Evolutionary conservation across 1,284 basidiomycete genomes (phyloP).

Genomic region (Ceratobasidium sp.): DNA sequence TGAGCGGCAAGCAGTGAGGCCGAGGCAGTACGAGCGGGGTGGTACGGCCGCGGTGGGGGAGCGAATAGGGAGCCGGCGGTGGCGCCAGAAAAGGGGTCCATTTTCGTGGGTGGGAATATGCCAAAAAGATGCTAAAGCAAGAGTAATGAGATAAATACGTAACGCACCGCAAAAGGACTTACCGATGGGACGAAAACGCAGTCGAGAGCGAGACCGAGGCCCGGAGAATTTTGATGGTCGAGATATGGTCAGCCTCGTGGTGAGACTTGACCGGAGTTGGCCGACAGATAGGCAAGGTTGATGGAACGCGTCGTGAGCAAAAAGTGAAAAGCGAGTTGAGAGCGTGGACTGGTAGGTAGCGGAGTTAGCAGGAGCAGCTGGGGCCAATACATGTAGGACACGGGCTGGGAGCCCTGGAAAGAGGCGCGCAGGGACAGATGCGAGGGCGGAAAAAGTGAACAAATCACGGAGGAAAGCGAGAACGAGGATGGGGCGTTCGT

Average conservation of each 20-base stretch:
- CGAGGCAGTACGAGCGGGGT: neutral
- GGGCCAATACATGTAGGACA: neutral
- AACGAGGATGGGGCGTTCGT: neutral
- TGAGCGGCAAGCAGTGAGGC: neutral
- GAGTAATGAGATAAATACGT: conserved; percentile 1
- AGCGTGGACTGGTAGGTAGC: neutral
- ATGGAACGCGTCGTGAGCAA: conserved; percentile 17
- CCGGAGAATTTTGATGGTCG: conserved; percentile 31
- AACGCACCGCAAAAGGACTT: neutral
- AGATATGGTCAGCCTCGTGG: conserved; percentile 21
- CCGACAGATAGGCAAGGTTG: neutral
- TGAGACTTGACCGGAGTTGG: conserved; percentile 18
- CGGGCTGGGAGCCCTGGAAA: neutral
- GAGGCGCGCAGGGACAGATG: neutral
- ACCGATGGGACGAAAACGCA: conserved; percentile 6
- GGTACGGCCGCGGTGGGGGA: neutral
- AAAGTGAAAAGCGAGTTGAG: neutral
- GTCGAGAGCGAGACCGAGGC: neutral
- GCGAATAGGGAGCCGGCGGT: conserved; percentile 35
- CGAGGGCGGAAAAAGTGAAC: conserved; percentile 4
- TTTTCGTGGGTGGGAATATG: conserved; percentile 16
- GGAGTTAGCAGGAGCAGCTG: neutral
- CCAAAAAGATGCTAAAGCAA: neutral
- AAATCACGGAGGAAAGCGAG: conserved; percentile 13
- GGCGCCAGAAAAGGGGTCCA: conserved; percentile 31